Evolutionary conservation across 2,329 filamentous ascomycete genomes (phyloP).

Genomic region (Mycosphaerella sp.): DNA sequence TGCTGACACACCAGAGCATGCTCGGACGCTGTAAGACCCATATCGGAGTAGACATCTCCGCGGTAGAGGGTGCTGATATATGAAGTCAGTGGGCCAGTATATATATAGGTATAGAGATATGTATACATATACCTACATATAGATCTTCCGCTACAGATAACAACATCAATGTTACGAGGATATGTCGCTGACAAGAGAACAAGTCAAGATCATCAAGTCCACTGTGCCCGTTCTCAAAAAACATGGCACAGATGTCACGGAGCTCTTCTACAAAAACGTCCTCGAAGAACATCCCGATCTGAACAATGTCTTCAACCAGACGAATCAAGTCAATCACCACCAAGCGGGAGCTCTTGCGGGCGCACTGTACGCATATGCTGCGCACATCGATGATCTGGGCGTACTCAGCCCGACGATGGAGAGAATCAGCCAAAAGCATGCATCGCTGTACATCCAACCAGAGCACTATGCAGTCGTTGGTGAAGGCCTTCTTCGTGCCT

Average conservation of each 20-base stretch:
- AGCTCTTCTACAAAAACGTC: slow-evolving; percentile 66
- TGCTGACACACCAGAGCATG: slow-evolving; percentile 9
- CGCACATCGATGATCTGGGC: slow-evolving; percentile 62
- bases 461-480: slow-evolving; percentile 67
- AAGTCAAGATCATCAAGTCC: slow-evolving; percentile 60
- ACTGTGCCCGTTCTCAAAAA: slow-evolving; percentile 63
- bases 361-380: slow-evolving; percentile 63
- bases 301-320: slow-evolving; percentile 63
- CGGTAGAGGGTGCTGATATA: neutral
- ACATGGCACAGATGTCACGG: slow-evolving; percentile 62
- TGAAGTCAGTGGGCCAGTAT: neutral
- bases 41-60: slow-evolving; percentile 1
- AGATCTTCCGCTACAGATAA: neutral
- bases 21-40: neutral
- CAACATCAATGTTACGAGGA: neutral
- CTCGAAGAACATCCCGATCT: slow-evolving; percentile 59
- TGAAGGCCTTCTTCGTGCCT: slow-evolving; percentile 60
- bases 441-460: slow-evolving; percentile 59
- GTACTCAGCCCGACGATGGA: slow-evolving; percentile 53
- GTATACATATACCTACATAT: neutral
- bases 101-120: neutral
- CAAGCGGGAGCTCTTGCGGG: slow-evolving; percentile 64
- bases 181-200: slow-evolving; percentile 51
- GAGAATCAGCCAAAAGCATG: slow-evolving; percentile 71
- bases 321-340: slow-evolving; percentile 60